Evolutionary conservation across 768 basidiomycete species (phyloP).

Genomic region (Kwoniella dendrophila): DNA sequence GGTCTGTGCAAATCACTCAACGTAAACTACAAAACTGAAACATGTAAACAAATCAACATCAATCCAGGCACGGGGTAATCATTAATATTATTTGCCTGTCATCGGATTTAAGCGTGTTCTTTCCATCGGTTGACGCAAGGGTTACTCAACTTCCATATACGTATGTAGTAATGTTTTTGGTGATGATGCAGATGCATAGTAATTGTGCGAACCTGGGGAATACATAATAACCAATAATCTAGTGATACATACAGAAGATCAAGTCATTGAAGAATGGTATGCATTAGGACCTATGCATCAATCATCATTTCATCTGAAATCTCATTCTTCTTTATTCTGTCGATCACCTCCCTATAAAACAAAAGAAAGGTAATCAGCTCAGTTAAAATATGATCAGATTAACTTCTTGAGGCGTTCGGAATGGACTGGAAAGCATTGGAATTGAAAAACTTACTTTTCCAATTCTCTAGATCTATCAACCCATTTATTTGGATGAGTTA

Average conservation of each 20-base stretch:
- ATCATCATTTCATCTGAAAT: conserved; percentile 28
- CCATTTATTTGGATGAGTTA: conserved; percentile 89
- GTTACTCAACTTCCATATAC: no score
- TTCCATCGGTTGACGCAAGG: not conserved
- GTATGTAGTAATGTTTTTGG: no score
- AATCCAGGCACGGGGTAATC: conserved; percentile 13
- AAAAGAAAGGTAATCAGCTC: conserved; percentile 1
- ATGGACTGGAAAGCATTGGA: no score
- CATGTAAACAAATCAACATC: conserved; percentile 8
- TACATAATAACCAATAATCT: no score
- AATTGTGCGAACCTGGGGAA: no score
- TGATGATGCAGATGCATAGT: no score
- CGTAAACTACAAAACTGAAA: not conserved
- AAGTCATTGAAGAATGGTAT: not conserved
- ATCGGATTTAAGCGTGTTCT: not conserved
- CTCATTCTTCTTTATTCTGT: conserved; percentile 36
- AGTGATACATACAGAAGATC: not conserved
- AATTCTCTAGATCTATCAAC: conserved; percentile 55
- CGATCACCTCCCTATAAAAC: conserved; percentile 24
- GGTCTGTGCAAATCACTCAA: not conserved
- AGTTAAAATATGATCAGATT: not conserved
- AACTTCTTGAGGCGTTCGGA: no score
- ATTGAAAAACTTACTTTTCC: conserved; percentile 46
- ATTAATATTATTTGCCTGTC: no score
- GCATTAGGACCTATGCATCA: not conserved